Conservation (phyloP, 768 basidiomycete species). For the Amanita inopinata region DNA sequence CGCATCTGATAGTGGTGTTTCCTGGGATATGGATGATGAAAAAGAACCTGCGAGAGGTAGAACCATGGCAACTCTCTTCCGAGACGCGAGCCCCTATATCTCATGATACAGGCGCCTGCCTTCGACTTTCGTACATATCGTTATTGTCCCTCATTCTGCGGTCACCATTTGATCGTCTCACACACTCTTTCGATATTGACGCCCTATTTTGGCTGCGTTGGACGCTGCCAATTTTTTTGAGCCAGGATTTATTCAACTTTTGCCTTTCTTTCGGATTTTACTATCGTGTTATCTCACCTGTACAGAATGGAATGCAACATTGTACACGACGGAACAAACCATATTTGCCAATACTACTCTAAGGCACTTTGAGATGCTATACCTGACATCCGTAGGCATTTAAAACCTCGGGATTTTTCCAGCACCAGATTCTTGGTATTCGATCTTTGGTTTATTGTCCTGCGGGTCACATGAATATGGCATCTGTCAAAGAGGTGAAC, state of each 20-base stretch:
- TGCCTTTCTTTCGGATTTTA: not conserved
- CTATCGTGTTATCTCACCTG: not conserved
- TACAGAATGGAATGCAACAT: not conserved
- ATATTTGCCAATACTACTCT: too few species aligned
- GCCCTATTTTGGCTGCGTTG: not conserved
- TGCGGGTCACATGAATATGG: not conserved
- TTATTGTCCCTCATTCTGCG: constrained; percentile 12
- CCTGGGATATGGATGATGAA: constrained; percentile 23
- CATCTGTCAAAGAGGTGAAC: not conserved
- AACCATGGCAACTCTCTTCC: constrained; percentile 24
- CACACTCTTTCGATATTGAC: not conserved
- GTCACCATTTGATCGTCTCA: constrained; percentile 2
- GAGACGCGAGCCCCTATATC: not conserved
- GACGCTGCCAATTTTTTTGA: not conserved
- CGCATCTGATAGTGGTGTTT: constrained; percentile 30
- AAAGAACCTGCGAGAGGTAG: constrained; percentile 31
- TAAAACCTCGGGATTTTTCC: too few species aligned
- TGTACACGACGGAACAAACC: too few species aligned
- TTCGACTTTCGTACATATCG: constrained; percentile 13
- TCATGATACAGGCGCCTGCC: not conserved
- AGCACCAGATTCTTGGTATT: too few species aligned
- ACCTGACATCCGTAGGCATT: too few species aligned
- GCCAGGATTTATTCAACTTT: not conserved
- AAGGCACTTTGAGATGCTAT: too few species aligned
- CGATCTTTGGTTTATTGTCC: not conserved